phyloP scores from a whole-genome alignment of 768 basidiomycete species.

The Pulveroboletus ravenelii region DNA sequence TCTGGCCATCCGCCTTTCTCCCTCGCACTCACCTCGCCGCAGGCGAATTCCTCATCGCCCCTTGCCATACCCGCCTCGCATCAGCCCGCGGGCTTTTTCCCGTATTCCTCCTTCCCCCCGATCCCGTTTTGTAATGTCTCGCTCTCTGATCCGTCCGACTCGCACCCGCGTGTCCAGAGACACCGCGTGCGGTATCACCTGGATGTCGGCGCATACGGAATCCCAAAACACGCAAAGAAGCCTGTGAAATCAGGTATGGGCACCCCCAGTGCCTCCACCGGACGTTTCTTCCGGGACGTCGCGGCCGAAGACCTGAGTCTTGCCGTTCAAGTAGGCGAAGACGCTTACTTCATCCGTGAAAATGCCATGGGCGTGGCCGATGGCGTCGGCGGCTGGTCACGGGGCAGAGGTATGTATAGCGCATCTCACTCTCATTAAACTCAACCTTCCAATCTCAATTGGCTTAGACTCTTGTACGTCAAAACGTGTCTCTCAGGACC shows the following conservation, averaged over 20 bases:
- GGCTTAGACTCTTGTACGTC: slow-evolving; percentile 18
- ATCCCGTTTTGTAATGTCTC: slow-evolving; percentile 27
- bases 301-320: slow-evolving; percentile 38
- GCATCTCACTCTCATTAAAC: slow-evolving; percentile 4
- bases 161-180: slow-evolving; percentile 30
- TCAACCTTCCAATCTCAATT: not conserved
- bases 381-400: slow-evolving; percentile 90
- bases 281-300: slow-evolving; percentile 27
- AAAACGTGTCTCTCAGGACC: slow-evolving; percentile 34
- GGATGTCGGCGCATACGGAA: slow-evolving; percentile 80
- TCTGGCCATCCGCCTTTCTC: slow-evolving; percentile 34
- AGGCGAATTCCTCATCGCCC: slow-evolving; percentile 31
- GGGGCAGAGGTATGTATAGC: slow-evolving; percentile 35
- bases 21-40: slow-evolving; percentile 43
- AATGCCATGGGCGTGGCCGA: slow-evolving; percentile 94
- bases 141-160: slow-evolving; percentile 23
- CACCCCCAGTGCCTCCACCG: slow-evolving; percentile 10
- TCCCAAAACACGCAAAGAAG: slow-evolving; percentile 53
- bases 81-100: slow-evolving; percentile 34
- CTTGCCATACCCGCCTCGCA: slow-evolving; percentile 27
- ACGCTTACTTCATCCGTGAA: slow-evolving; percentile 78
- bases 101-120: slow-evolving; percentile 31
- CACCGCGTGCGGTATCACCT: slow-evolving; percentile 44
- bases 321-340: slow-evolving; percentile 84
- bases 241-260: slow-evolving; percentile 29